Percentiles rank a stretch among this genome's conserved stretches.
These are phyloP conservation scores for Boletellus sp. DNA, from an alignment of 1,284 basidiomycete species.

Conservation along the genomic window DNA sequence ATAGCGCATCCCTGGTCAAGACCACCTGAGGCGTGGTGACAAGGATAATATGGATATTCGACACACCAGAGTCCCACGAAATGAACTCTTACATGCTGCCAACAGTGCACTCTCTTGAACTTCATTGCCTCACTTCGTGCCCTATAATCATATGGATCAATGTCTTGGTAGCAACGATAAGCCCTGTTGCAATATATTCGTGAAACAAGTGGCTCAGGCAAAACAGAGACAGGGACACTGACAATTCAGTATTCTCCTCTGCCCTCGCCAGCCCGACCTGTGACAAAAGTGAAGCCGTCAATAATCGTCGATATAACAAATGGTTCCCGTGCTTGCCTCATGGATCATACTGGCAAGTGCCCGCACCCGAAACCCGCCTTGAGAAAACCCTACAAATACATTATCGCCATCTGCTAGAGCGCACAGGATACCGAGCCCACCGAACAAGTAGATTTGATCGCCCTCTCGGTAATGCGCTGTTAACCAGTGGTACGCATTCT, in stretches of 20 bases:
- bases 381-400: conserved; percentile 38
- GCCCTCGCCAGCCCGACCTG: conserved; percentile 16
- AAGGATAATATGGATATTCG: neutral
- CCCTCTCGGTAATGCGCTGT: too few species aligned
- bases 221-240: neutral
- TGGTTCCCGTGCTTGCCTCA: conserved; percentile 7
- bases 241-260: conserved; percentile 2
- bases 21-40: neutral
- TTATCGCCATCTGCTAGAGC: conserved; percentile 23
- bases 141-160: neutral
- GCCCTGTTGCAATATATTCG: conserved; percentile 5
- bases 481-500: too few species aligned
- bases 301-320: conserved; percentile 20
- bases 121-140: neutral
- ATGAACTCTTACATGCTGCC: conserved; percentile 26
- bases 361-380: conserved; percentile 42
- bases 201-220: neutral
- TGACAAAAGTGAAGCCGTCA: conserved; percentile 15
- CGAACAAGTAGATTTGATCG: too few species aligned
- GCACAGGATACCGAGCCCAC: conserved; percentile 21
- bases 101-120: conserved; percentile 35
- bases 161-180: conserved; percentile 29
- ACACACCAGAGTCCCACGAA: conserved; percentile 38
- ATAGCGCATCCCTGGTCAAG: conserved; percentile 38
- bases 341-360: conserved; percentile 39